Evolutionary conservation across 768 basidiomycete genomes (phyloP).

Genomic region (Saitozyma sp.): DNA sequence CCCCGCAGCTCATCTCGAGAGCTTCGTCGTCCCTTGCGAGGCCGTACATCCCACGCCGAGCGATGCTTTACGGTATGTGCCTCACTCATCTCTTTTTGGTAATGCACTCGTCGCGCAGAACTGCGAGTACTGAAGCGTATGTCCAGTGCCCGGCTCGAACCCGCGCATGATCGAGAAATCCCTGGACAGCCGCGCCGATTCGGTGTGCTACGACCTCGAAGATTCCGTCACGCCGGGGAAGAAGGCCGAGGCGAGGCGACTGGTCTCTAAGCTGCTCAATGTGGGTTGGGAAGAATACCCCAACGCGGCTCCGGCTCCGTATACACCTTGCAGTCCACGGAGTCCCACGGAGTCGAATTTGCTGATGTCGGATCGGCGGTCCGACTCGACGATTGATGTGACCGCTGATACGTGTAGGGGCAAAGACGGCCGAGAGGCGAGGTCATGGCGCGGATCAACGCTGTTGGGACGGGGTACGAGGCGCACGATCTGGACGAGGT

Average conservation of each 20-base stretch:
- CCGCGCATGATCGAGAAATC: constrained; percentile 81
- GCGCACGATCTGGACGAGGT: constrained; percentile 42
- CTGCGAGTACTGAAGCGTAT: not conserved
- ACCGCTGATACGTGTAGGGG: constrained; percentile 9
- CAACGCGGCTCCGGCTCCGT: not conserved
- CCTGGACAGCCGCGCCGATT: constrained; percentile 64
- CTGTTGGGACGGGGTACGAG: constrained; percentile 39
- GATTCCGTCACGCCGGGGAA: constrained; percentile 72
- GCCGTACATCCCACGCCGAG: constrained; percentile 21
- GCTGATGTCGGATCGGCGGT: no score
- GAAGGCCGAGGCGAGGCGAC: constrained; percentile 62
- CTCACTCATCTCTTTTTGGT: no score
- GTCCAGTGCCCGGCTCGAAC: constrained; percentile 72
- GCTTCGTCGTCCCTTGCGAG: constrained; percentile 5
- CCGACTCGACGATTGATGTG: not conserved
- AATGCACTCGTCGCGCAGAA: not conserved
- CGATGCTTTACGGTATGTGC: constrained; percentile 37
- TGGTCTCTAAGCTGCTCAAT: constrained; percentile 62
- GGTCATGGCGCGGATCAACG: constrained; percentile 50
- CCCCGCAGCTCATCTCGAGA: not conserved
- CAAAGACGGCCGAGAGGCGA: constrained; percentile 28
- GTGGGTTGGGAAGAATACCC: constrained; percentile 11
- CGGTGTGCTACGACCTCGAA: constrained; percentile 84
- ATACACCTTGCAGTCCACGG: not conserved
- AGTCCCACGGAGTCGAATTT: not conserved